A percentile compares a stretch with the other conserved stretches of the same genome.
These are phyloP conservation scores for Tuber melanosporum DNA, from an alignment of 495 filamentous ascomycete genomes.

Conservation along the genomic window DNA sequence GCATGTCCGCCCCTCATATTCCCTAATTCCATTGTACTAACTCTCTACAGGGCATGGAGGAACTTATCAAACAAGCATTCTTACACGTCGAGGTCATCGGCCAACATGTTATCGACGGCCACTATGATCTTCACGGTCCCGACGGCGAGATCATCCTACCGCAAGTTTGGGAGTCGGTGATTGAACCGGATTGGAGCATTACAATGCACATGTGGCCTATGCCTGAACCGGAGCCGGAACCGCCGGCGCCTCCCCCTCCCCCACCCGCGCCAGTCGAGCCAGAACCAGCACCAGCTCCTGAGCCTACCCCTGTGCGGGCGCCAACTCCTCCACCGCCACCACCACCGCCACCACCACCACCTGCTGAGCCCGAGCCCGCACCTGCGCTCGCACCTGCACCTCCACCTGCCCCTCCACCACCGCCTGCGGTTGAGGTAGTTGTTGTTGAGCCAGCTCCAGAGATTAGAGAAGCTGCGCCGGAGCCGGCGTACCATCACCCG, in stretches of 20 bases:
- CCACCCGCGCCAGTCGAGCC: constrained; percentile 23
- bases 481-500: constrained; percentile 12
- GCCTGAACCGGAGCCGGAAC: constrained; percentile 43
- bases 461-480: constrained; percentile 9
- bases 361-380: constrained; percentile 16
- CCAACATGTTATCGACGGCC: constrained; percentile 47
- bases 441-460: constrained; percentile 14
- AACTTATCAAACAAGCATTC: constrained; percentile 49
- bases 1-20: constrained; percentile 43
- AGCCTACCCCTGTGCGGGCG: constrained; percentile 16
- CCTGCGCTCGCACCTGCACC: constrained; percentile 17
- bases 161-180: constrained; percentile 50
- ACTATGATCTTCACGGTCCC: constrained; percentile 49
- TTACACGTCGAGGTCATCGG: constrained; percentile 48
- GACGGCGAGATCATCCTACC: constrained; percentile 50
- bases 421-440: constrained; percentile 15
- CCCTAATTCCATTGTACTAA: constrained; percentile 13
- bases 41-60: constrained; percentile 50
- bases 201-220: constrained; percentile 98
- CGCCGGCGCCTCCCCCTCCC: constrained; percentile 27
- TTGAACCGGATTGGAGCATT: constrained; percentile 63
- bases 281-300: constrained; percentile 14
- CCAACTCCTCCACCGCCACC: constrained; percentile 23
- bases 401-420: constrained; percentile 25
- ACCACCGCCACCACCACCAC: constrained; percentile 16